Evolutionary conservation across 768 basidiomycete genomes (phyloP).

Genomic region (Chalciporus chontae): DNA sequence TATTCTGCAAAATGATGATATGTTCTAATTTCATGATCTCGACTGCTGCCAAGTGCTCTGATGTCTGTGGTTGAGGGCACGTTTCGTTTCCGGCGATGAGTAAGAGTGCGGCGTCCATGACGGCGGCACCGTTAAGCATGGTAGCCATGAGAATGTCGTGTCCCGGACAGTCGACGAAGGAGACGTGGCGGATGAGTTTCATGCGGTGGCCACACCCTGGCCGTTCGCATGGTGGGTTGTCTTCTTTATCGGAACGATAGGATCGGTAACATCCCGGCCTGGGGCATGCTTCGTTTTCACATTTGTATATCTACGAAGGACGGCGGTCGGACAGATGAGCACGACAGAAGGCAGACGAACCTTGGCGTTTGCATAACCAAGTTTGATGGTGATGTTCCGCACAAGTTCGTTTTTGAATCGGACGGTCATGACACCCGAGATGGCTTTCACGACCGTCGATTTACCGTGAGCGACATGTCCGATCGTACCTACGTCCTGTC

Average conservation of each 20-base stretch:
- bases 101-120: conserved; percentile 98
- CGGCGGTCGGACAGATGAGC: not conserved
- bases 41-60: conserved; percentile 96
- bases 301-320: conserved; percentile 86
- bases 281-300: conserved; percentile 89
- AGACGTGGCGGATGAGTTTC: conserved; percentile 94
- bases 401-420: conserved; percentile 99
- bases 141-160: conserved; percentile 99
- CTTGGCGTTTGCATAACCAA: conserved; percentile 99
- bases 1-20: conserved; percentile 98
- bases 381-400: conserved; percentile 98
- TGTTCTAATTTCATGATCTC: conserved; percentile 99
- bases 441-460: conserved; percentile 96
- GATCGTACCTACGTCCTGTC: conserved; percentile 72
- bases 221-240: conserved; percentile 88
- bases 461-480: conserved; percentile 99
- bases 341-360: conserved; percentile 43
- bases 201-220: conserved; percentile 88
- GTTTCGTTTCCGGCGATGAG: conserved; percentile 98
- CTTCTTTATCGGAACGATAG: conserved; percentile 92
- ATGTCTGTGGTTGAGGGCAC: conserved; percentile 98
- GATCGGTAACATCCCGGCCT: conserved; percentile 93
- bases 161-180: conserved; percentile 96
- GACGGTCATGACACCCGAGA: conserved; percentile 97
- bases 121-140: conserved; percentile 99